Evolutionary conservation across 208 protist genomes (phyloP), one percentile per base, ranked within the genome.

Genomic region (Leishmania lainsoni): DNA sequence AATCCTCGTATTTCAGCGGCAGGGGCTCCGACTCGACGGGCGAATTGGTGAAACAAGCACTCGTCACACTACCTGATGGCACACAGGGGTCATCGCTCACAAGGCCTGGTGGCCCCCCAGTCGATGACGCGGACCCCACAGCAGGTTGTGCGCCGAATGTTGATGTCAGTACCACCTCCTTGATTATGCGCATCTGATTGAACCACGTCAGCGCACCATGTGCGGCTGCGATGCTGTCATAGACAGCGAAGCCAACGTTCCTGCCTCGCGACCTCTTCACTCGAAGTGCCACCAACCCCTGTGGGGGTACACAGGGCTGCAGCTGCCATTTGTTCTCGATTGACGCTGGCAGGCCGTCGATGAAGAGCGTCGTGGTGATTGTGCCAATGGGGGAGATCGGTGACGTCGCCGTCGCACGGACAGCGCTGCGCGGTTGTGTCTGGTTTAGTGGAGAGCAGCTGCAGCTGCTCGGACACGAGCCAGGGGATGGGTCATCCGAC

Each of bases 201-300:
- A 95, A 91, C 92, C 92, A 95, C 79, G 75, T 42, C 66, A 93
- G 75, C 17, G 92, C 90, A 4, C 68, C 71, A 4, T 71, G 74
- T 3, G 92, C 90, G 45, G 73, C 39, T 5, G 85, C 86, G 17
- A 35, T 16, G 29, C 74, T 87, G 58, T 87, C 76, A 79, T 95
- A 95, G 26, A 89, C 87, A 26, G 84, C 92, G 80, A 95, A 95
- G 56, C 84, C 92, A 9, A 92, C 84, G 74, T 92, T 79, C 32
- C 89, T 79, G 54, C 78, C 82, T 76, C 69, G 80, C 26, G 79
- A 71, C 2, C 84, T 82, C 86, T 91, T 93, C 39, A 92, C 90
- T 14, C 88, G 89, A 29, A 95, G 66, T 10, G 35, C 45, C 56
- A 84, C 42, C 8, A 90, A 75, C n/a, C 92, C 92, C 35, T 89